A percentile compares a stretch with the other conserved stretches of the same genome.
phyloP scores from a whole-genome alignment of 495 filamentous ascomycete species.

The Tricharina praecox region DNA sequence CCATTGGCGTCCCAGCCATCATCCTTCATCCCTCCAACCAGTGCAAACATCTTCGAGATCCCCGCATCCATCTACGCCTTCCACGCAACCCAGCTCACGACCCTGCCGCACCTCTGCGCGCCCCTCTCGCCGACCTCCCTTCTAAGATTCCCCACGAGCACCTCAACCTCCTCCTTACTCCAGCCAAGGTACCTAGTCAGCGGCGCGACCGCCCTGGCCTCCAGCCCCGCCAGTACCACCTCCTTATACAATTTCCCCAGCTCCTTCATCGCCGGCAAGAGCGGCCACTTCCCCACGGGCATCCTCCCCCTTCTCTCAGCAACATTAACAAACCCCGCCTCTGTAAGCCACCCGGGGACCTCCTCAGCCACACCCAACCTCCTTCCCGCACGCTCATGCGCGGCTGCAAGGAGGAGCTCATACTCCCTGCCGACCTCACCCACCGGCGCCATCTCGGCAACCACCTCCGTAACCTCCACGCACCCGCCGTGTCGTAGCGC shows the following conservation, averaged over 20 bases:
- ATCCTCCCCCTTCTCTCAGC: slow-evolving; percentile 31
- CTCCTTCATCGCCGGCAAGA: slow-evolving; percentile 31
- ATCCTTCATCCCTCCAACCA: too few species aligned
- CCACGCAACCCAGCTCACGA: neutral
- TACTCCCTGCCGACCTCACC: slow-evolving; percentile 31
- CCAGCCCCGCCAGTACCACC: slow-evolving; percentile 30
- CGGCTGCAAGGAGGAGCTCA: neutral
- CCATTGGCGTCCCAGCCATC: too few species aligned
- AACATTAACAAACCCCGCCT: slow-evolving; percentile 41
- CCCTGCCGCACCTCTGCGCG: neutral
- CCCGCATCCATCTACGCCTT: too few species aligned
- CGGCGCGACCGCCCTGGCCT: slow-evolving; percentile 31
- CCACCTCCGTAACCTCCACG: slow-evolving; percentile 32
- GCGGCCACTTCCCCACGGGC: slow-evolving; percentile 39
- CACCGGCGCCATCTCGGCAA: slow-evolving; percentile 18
- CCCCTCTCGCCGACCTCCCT: slow-evolving; percentile 24
- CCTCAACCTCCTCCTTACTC: slow-evolving; percentile 32
- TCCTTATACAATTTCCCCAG: slow-evolving; percentile 25
- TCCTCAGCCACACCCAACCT: neutral
- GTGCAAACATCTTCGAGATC: too few species aligned
- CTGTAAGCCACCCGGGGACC: slow-evolving; percentile 28
- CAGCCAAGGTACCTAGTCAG: slow-evolving; percentile 31
- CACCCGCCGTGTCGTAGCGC: slow-evolving; percentile 37
- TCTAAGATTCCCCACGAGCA: slow-evolving; percentile 28
- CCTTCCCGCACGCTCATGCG: neutral